These are phyloP conservation scores for Eucalyptus lansdowneana DNA, from an alignment of 345 rosid genomes.

Conservation along the genomic window DNA sequence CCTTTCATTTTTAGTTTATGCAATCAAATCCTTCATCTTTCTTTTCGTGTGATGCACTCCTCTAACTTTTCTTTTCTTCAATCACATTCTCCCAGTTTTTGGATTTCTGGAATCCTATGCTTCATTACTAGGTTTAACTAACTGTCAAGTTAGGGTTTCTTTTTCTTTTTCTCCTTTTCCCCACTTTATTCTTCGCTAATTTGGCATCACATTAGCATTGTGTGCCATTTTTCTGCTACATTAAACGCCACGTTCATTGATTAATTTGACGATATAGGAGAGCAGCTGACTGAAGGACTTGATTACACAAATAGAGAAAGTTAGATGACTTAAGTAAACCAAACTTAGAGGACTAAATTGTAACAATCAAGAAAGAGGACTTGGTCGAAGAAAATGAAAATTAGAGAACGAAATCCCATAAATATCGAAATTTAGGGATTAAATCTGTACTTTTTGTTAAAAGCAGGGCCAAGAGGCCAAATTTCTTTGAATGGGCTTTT, in stretches of 20 bases:
- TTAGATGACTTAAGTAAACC: neutral
- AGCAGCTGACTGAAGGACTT: neutral
- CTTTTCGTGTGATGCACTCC: neutral
- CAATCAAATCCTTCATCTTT: neutral
- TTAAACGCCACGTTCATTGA: neutral
- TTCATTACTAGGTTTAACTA: neutral
- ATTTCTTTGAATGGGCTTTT: neutral
- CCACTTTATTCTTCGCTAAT: neutral
- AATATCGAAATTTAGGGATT: neutral
- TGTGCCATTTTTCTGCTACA: neutral
- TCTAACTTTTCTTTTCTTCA: neutral
- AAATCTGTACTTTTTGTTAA: neutral
- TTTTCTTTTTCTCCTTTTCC: neutral
- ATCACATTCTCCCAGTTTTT: neutral
- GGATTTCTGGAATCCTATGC: neutral
- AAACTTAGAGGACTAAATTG: neutral
- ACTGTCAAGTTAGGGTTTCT: neutral
- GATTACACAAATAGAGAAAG: neutral
- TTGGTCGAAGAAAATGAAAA: neutral
- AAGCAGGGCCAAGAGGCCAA: neutral
- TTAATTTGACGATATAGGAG: neutral
- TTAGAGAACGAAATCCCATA: neutral
- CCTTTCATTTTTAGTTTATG: neutral
- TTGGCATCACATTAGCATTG: neutral
- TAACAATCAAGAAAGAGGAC: neutral